Evolutionary conservation across 805 yeast genomes (phyloP), one percentile per base, ranked within the genome.

Genomic region (Wickerhamomyces queroliae): DNA sequence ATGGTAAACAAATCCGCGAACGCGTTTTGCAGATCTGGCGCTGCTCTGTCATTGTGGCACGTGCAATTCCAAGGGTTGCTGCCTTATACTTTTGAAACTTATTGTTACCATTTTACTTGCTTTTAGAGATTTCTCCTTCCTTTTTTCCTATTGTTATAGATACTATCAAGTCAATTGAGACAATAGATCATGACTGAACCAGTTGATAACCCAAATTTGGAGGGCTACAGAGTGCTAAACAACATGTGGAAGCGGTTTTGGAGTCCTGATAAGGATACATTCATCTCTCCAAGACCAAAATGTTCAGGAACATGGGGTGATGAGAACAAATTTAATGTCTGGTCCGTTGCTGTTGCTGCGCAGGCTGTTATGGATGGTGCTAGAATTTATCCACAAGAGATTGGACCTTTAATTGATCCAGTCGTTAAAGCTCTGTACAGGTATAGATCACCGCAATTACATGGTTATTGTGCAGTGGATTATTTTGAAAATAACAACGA

Each of bases 291-390:
- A 13, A 40, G 36, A 9, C 58, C 59, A 18, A 48, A 44, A 27
- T 51, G 56, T 19, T 52, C 66, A n/a, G 76, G 74, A n/a, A 54
- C 70, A 19, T 65, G 59, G 37, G 78, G 79, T 13, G 68, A 71
- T 38, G 69, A 74, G 29, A 74, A 76, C 34, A 68, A 67, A 36
- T 77, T 76, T 54, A 77, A 76, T 25, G 73, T 80, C n/a, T 81
- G 87, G 86, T 77, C 84, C 0, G 75, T 78, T 7, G 69, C 84
- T 0, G 80, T 81, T 21, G 81, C 77, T 1, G 71, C 72, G 0
- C 89, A 81, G 54, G 80, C 87, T 0, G 65, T 80, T 37, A 78
- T 78, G 1, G 89, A 81, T 51, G 85, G 81, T 7, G 78, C 80
- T 2, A 64, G 58, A 30, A 25, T 52, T 5, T 59, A 75, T 55